Evolutionary conservation across 78 protist genomes (phyloP), one percentile per base, ranked within the genome.

Genomic region (Protostelium mycophagum): DNA sequence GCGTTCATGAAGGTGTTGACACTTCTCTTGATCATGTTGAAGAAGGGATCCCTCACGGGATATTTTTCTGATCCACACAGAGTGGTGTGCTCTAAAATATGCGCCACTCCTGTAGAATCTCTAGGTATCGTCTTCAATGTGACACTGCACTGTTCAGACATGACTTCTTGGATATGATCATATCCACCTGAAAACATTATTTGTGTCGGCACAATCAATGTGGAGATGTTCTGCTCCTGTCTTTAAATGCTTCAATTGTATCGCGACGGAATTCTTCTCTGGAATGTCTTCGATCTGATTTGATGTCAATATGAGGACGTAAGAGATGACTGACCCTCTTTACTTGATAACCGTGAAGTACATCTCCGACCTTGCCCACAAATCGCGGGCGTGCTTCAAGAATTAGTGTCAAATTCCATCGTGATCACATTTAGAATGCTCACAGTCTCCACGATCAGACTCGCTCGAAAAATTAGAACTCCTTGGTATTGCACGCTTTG

Each of bases 81-180:
- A 0, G 91, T 91, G 16, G 97, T 93, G 89, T 98, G 99, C 84
- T 98, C 99, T 34, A 98, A 87, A 37, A 98, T 96, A 90, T 98
- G 99, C 16, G 98, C 89, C 35, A 97, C 94, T 34, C 99, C 99
- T 0, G 91, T 95, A 87, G 91, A 86, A 63, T 91, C 91, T 0
- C 29, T 1, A 28, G 98, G 96, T 0, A 90, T 91, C 0, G 99
- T 97, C 36, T 93, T 86, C 86, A 96, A 96, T 36, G 89, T 90
- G 0, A 97, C 94, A 84, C 96, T 94, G 63, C 35, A 1, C 1
- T 86, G 63, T 86, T 86, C 31, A 86, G n/a, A 35, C 36, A 31
- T 1, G 38, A 31, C 28, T 86, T 28, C 28, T 34, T 34, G 1
- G 63, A 86, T n/a, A n/a, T 39, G 1, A n/a, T 38, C 28, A 88